phyloP scores from a whole-genome alignment of 768 basidiomycete genomes.

The Rhizopogon roseolus region DNA sequence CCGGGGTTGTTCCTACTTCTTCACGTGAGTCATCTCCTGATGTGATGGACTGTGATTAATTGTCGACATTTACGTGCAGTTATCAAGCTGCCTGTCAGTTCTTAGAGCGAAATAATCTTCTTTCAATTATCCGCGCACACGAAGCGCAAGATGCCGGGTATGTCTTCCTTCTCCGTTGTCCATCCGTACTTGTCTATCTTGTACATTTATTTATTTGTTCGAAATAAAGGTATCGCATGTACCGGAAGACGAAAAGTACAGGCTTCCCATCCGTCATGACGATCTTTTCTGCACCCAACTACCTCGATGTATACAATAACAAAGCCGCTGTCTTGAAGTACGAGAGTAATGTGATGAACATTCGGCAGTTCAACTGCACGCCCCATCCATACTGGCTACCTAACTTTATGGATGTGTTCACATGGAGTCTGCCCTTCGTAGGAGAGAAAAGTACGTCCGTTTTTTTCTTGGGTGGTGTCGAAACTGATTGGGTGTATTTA shows the following conservation, averaged over 20 bases:
- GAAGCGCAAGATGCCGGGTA: constrained; percentile 99
- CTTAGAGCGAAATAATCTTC: constrained; percentile 92
- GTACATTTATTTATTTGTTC: neutral
- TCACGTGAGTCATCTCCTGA: constrained; percentile 48
- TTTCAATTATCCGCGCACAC: constrained; percentile 96
- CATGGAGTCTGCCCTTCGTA: constrained; percentile 97
- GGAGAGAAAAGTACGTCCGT: constrained; percentile 83
- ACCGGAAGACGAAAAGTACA: constrained; percentile 95
- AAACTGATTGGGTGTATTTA: constrained; percentile 26
- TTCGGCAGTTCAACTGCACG: constrained; percentile 94
- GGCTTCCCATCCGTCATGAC: constrained; percentile 99
- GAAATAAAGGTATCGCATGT: constrained; percentile 83
- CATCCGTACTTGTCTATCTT: neutral
- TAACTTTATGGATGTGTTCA: constrained; percentile 99
- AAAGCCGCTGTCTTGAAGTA: constrained; percentile 99
- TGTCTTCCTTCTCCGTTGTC: constrained; percentile 15
- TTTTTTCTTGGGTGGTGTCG: neutral
- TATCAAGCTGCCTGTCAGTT: constrained; percentile 97
- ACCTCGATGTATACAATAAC: constrained; percentile 98
- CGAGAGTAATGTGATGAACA: constrained; percentile 98
- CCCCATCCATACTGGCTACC: constrained; percentile 98
- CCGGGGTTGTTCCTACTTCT: constrained; percentile 95
- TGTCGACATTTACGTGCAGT: constrained; percentile 33
- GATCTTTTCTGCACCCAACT: constrained; percentile 98
- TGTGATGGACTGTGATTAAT: neutral